phyloP scores from a whole-genome alignment of 305 asterid species.

The Fraxinus velutina region DNA sequence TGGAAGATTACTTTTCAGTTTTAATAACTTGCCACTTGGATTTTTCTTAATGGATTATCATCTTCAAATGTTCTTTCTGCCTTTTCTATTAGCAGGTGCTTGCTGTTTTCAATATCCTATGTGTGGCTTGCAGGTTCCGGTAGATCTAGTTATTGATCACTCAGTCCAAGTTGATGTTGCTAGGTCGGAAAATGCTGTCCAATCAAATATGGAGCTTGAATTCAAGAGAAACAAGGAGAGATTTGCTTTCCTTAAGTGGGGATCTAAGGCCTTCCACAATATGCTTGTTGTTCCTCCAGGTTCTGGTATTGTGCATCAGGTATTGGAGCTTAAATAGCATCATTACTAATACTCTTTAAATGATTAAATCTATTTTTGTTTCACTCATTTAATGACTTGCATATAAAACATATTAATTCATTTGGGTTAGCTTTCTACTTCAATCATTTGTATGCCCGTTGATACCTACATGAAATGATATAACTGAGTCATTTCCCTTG shows the following conservation, averaged over 20 bases:
- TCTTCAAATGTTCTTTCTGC: not conserved
- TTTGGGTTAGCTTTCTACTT: not conserved
- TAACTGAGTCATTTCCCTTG: too few relatives aligned
- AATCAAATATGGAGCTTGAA: slow-evolving; percentile 82
- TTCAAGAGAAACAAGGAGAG: slow-evolving; percentile 90
- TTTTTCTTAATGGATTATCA: not conserved
- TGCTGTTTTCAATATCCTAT: slow-evolving; percentile 11
- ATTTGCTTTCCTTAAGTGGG: slow-evolving; percentile 96
- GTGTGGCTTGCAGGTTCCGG: slow-evolving; percentile 73
- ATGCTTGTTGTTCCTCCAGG: slow-evolving; percentile 99
- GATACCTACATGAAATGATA: not conserved
- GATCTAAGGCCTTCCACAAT: slow-evolving; percentile 81
- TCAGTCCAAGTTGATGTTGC: slow-evolving; percentile 95
- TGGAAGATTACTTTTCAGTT: too few relatives aligned
- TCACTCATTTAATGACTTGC: not conserved
- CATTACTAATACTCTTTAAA: not conserved
- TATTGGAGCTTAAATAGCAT: not conserved
- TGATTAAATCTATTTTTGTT: not conserved
- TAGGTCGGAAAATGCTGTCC: slow-evolving; percentile 84
- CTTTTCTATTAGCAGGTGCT: not conserved
- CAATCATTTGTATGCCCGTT: not conserved
- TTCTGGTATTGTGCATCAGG: slow-evolving; percentile 77
- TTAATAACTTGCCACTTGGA: not conserved
- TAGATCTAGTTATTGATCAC: slow-evolving; percentile 90
- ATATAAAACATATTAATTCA: not conserved